phyloP scores from a whole-genome alignment of 2,329 filamentous ascomycete genomes.

The Calcarisporium arbuscula region DNA sequence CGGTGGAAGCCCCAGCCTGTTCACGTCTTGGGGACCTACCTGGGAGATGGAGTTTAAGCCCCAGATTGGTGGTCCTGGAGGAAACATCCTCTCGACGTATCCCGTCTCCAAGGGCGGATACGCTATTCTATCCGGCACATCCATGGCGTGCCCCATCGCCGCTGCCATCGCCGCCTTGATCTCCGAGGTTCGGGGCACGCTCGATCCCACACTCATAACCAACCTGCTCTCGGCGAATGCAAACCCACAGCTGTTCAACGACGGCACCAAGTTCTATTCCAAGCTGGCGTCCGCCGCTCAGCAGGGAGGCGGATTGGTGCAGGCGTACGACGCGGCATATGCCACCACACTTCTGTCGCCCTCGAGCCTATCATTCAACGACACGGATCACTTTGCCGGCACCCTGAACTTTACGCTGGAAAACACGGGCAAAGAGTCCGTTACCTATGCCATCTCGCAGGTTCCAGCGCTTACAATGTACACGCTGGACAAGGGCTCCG shows the following conservation, averaged over 20 bases:
- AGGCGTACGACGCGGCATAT: conserved; percentile 40
- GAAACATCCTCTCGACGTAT: conserved; percentile 14
- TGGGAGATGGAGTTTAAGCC: conserved; percentile 13
- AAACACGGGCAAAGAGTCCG: conserved; percentile 37
- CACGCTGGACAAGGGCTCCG: conserved; percentile 25
- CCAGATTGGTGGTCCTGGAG: conserved; percentile 13
- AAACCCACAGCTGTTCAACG: conserved; percentile 33
- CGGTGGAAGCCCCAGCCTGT: conserved; percentile 6
- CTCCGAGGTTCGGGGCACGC: conserved; percentile 35
- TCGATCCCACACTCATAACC: conserved; percentile 36
- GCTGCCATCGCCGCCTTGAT: conserved; percentile 11
- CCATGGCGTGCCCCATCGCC: conserved; percentile 12
- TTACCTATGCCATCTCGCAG: conserved; percentile 42
- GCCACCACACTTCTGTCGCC: conserved; percentile 40
- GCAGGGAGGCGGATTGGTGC: conserved; percentile 39
- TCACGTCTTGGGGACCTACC: conserved; percentile 12
- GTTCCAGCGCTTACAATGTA: conserved; percentile 40
- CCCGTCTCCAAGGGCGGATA: conserved; percentile 9
- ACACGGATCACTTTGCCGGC: conserved; percentile 42
- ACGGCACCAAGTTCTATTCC: conserved; percentile 18
- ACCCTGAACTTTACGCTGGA: conserved; percentile 41
- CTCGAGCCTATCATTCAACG: conserved; percentile 50
- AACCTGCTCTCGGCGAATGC: conserved; percentile 37
- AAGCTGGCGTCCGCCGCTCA: conserved; percentile 40
- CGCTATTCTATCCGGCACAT: conserved; percentile 10